phyloP scores from a whole-genome alignment of 2,329 filamentous ascomycete genomes.

The Atkinsonella texensis region DNA sequence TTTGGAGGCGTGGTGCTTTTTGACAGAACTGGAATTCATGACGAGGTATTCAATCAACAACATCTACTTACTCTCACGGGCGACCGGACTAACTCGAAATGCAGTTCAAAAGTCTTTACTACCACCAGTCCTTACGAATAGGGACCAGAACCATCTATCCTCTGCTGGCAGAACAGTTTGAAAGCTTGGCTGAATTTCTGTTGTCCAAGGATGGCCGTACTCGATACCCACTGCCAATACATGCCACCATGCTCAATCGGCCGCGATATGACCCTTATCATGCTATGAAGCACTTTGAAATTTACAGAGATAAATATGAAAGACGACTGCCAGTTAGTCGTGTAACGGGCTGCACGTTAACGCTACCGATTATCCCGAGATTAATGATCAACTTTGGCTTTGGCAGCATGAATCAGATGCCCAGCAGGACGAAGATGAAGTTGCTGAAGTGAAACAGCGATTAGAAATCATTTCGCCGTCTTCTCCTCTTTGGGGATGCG shows the following conservation, averaged over 20 bases:
- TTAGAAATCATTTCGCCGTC: not conserved
- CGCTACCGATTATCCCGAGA: not conserved
- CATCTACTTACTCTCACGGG: too few relatives aligned
- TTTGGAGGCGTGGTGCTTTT: not conserved
- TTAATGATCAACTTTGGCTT: not conserved
- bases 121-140: not conserved
- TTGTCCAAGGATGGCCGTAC: not conserved
- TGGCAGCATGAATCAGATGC: not conserved
- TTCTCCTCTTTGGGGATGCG: not conserved
- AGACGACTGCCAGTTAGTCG: not conserved
- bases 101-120: not conserved
- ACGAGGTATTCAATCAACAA: not conserved
- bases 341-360: not conserved
- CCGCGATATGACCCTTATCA: not conserved
- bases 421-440: not conserved
- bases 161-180: not conserved
- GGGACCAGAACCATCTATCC: not conserved
- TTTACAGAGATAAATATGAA: not conserved
- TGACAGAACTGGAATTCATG: not conserved
- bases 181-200: not conserved
- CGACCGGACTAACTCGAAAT: too few relatives aligned
- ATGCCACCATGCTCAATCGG: not conserved
- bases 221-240: not conserved
- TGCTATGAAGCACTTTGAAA: not conserved
- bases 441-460: not conserved